phyloP scores from a whole-genome alignment of 768 basidiomycete genomes.

The Exidia glandulosa region DNA sequence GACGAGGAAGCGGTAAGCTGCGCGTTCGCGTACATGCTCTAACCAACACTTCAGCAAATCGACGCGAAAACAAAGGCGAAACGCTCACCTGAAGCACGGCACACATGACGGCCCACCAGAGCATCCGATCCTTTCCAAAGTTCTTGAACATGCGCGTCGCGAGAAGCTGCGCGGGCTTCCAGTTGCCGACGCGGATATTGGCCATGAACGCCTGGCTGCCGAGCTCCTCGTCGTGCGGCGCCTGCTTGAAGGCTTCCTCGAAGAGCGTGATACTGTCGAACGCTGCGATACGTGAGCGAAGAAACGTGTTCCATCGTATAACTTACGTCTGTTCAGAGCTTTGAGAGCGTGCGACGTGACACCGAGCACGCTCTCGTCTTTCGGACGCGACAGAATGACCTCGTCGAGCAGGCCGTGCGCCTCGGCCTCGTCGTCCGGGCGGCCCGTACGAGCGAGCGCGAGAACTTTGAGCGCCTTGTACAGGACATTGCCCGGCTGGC shows the following conservation, averaged over 20 bases:
- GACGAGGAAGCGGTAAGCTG: no score
- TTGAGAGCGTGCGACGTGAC: slow-evolving; percentile 80
- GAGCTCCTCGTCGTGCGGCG: slow-evolving; percentile 73
- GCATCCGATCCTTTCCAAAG: slow-evolving; percentile 69
- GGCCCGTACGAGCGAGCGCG: slow-evolving; percentile 73
- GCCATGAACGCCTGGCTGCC: slow-evolving; percentile 80
- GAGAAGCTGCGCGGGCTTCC: slow-evolving; percentile 80
- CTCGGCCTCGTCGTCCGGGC: slow-evolving; percentile 51
- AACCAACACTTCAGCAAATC: no score
- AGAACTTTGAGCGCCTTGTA: slow-evolving; percentile 80
- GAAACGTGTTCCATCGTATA: slow-evolving; percentile 16
- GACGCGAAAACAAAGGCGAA: slow-evolving; percentile 6
- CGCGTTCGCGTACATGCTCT: no score
- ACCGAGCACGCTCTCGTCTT: slow-evolving; percentile 60
- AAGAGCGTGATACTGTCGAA: slow-evolving; percentile 71
- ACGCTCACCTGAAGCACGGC: slow-evolving; percentile 60
- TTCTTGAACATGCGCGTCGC: slow-evolving; percentile 75
- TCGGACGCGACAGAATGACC: slow-evolving; percentile 59
- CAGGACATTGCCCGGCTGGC: slow-evolving; percentile 62
- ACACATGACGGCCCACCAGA: slow-evolving; percentile 77
- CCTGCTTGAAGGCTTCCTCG: slow-evolving; percentile 74
- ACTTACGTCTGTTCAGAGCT: slow-evolving; percentile 57
- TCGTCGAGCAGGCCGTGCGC: slow-evolving; percentile 70
- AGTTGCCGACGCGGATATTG: slow-evolving; percentile 65
- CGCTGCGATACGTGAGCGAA: neutral